Evolutionary conservation across 2,329 filamentous ascomycete genomes (phyloP).

Genomic region (Bipolaris victoriae): DNA sequence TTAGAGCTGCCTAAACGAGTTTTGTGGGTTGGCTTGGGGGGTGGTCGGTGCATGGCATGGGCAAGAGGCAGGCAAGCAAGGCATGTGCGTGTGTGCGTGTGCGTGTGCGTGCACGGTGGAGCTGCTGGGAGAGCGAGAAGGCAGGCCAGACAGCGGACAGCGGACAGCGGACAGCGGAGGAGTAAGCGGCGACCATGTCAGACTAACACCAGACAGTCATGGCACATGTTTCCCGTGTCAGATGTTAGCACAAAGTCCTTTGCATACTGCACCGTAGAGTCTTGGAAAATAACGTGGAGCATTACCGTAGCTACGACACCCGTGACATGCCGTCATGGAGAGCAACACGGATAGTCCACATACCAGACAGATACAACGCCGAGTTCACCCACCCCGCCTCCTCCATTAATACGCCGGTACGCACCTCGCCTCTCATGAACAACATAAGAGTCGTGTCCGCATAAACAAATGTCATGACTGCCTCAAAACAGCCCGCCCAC

Average conservation of each 20-base stretch:
- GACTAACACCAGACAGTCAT: not conserved
- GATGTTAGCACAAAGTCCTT: not conserved
- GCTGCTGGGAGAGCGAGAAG: constrained; percentile 9
- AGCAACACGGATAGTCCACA: constrained; percentile 1
- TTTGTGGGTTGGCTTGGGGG: constrained; percentile 13
- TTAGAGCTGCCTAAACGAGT: constrained; percentile 44
- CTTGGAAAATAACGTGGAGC: constrained; percentile 7
- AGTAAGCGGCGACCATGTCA: not conserved
- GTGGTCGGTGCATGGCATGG: constrained; percentile 34
- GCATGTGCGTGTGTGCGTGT: not conserved
- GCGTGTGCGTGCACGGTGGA: constrained; percentile 10
- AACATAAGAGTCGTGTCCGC: not conserved
- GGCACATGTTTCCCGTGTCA: not conserved
- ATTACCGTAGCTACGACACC: constrained; percentile 5
- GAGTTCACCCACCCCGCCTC: constrained; percentile 28
- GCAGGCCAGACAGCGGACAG: constrained; percentile 8
- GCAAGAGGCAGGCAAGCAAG: constrained; percentile 4
- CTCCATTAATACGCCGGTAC: constrained; percentile 32
- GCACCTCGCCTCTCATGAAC: constrained; percentile 23
- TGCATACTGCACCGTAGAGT: constrained; percentile 9
- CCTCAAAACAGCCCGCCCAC: constrained; percentile 7
- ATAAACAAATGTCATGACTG: constrained; percentile 5
- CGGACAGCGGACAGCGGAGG: not conserved
- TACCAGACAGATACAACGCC: constrained; percentile 27
- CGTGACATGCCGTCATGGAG: constrained; percentile 6